Evolutionary conservation across 1,139 yeast species (phyloP).

Genomic region (Scheffersomyces lignicola): DNA sequence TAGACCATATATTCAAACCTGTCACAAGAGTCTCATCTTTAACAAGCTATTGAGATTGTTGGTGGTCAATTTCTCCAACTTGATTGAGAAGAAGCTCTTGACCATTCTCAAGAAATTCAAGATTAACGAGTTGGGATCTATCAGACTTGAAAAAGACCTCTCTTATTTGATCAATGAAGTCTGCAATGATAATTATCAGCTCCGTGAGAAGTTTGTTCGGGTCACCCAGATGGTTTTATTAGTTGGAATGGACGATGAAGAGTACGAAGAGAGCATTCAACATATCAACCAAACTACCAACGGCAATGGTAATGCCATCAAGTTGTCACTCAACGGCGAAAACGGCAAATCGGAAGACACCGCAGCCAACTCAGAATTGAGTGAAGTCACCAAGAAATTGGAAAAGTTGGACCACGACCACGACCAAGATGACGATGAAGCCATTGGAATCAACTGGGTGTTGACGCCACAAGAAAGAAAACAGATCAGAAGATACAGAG

Average conservation of each 20-base stretch:
- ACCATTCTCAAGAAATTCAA: conserved; percentile 53
- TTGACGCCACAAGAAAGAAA: conserved; percentile 74
- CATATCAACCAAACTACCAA: conserved; percentile 10
- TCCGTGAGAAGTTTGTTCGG: conserved; percentile 75
- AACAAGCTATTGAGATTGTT: conserved; percentile 50
- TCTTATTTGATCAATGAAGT: conserved; percentile 67
- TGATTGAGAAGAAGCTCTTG: conserved; percentile 71
- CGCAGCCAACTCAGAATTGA: no score
- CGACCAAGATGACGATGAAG: conserved; percentile 41
- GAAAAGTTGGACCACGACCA: background rate
- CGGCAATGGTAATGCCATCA: background rate
- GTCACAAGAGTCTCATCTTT: conserved; percentile 48
- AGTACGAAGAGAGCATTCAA: conserved; percentile 43
- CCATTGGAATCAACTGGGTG: conserved; percentile 71
- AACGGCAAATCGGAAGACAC: conserved; percentile 5
- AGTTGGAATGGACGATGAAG: conserved; percentile 83
- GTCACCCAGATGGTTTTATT: conserved; percentile 82
- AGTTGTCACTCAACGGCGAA: background rate
- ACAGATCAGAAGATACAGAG: conserved; percentile 50
- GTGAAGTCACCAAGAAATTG: no score
- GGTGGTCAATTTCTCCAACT: conserved; percentile 51
- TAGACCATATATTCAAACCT: conserved; percentile 62
- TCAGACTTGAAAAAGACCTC: conserved; percentile 81
- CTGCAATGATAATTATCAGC: conserved; percentile 62
- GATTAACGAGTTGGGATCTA: conserved; percentile 81